Conservation (phyloP, 2,329 filamentous ascomycete genomes). For the Colletotrichum sojae region DNA sequence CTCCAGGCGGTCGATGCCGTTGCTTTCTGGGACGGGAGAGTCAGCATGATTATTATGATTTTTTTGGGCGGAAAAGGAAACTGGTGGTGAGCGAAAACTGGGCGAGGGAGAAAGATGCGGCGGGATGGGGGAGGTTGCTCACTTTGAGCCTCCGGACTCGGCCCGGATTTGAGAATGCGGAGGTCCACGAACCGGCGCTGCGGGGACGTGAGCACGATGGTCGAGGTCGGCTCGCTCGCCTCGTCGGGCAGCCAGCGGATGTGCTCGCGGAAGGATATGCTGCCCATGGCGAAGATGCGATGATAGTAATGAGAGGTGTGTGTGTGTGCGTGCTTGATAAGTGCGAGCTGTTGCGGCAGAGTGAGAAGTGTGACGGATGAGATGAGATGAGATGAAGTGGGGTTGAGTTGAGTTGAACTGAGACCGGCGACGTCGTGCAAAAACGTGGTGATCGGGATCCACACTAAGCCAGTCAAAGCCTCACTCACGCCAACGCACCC, state of each 20-base stretch:
- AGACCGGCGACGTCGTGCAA: slow-evolving; percentile 1
- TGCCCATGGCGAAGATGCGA: slow-evolving; percentile 51
- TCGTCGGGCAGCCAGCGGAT: slow-evolving; percentile 70
- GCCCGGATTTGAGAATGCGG: slow-evolving; percentile 59
- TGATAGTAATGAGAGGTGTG: not conserved
- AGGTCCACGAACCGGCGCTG: slow-evolving; percentile 72
- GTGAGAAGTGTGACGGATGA: not conserved
- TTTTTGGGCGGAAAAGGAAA: not conserved
- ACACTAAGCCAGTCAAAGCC: slow-evolving; percentile 27
- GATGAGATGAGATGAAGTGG: slow-evolving; percentile 1
- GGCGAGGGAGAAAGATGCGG: not conserved
- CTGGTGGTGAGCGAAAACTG: not conserved
- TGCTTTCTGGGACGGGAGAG: not conserved
- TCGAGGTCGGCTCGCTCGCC: slow-evolving; percentile 73
- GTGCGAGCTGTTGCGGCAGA: too few species aligned
- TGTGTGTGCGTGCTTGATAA: not conserved
- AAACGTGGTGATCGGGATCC: slow-evolving; percentile 7
- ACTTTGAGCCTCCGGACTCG: slow-evolving; percentile 38
- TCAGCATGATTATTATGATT: slow-evolving; percentile 5
- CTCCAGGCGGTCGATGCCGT: slow-evolving; percentile 60
- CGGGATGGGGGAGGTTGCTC: not conserved
- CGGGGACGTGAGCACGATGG: slow-evolving; percentile 75
- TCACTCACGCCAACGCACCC: not conserved
- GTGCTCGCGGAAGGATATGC: slow-evolving; percentile 70
- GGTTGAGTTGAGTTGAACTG: not conserved